Evolutionary conservation across 129 eudicot species (phyloP).

Genomic region (Tagetes patula): DNA sequence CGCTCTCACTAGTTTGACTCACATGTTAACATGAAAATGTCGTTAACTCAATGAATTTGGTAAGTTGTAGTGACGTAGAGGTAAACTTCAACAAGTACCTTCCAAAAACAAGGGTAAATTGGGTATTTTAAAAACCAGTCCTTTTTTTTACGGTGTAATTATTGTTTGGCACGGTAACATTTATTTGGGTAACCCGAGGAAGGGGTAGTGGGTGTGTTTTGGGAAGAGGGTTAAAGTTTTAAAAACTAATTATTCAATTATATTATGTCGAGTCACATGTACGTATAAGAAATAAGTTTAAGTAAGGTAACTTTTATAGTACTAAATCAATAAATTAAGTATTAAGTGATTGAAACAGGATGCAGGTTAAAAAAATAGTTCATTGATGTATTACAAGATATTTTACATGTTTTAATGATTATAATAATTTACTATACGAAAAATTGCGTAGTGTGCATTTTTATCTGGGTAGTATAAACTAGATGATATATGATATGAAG

Average conservation of each 20-base stretch:
- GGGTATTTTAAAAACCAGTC: constrained; percentile 22
- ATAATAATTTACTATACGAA: no score
- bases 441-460: no score
- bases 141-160: constrained; percentile 35
- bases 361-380: neutral
- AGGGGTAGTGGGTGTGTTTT: constrained; percentile 73
- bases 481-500: no score
- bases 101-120: constrained; percentile 32
- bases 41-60: neutral
- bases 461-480: no score
- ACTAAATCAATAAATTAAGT: constrained; percentile 5
- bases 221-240: constrained; percentile 62
- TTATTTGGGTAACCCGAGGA: constrained; percentile 52
- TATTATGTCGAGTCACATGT: constrained; percentile 39
- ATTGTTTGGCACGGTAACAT: constrained; percentile 43
- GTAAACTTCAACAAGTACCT: constrained; percentile 33
- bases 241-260: constrained; percentile 8
- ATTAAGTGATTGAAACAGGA: neutral
- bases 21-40: no score
- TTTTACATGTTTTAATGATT: neutral
- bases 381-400: neutral
- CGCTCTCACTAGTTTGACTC: no score
- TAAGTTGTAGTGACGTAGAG: constrained; percentile 20
- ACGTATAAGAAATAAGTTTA: neutral
- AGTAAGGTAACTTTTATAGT: constrained; percentile 1